These are phyloP conservation scores for Phytophthora constricta DNA, from an alignment of 352 stramenopile species.

Conservation along the genomic window DNA sequence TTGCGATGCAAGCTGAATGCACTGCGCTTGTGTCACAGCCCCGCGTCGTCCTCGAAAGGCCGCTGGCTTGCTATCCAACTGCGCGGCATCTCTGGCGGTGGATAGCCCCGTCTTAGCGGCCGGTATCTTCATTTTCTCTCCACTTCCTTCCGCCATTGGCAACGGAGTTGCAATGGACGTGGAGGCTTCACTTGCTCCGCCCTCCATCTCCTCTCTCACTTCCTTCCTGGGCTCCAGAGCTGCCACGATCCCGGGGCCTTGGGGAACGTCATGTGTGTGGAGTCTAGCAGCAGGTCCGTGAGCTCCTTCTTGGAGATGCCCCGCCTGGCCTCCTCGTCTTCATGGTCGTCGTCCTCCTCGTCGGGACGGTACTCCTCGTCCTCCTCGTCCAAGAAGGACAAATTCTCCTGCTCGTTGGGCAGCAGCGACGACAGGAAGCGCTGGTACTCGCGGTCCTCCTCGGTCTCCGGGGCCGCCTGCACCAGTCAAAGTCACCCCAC, in stretches of 20 bases:
- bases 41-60: conserved; percentile 26
- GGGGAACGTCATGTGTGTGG: conserved; percentile 66
- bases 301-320: conserved; percentile 86
- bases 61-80: conserved; percentile 7
- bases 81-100: not conserved
- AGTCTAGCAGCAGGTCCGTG: conserved; percentile 84
- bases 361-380: conserved; percentile 83
- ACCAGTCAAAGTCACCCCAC: conserved; percentile 24
- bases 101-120: not conserved
- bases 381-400: conserved; percentile 88
- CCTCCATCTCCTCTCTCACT: not conserved
- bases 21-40: conserved; percentile 68
- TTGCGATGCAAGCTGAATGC: conserved; percentile 83
- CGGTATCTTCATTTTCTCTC: not conserved
- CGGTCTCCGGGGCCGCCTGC: conserved; percentile 34
- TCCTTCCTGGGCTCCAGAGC: conserved; percentile 16
- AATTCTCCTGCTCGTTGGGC: conserved; percentile 70
- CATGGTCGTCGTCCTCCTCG: conserved; percentile 76
- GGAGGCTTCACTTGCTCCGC: not conserved
- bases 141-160: not conserved
- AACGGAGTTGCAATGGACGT: conserved; percentile 8
- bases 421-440: conserved; percentile 82
- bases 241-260: conserved; percentile 10
- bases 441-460: conserved; percentile 79
- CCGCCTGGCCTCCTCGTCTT: conserved; percentile 55